Evolutionary conservation across 208 protist genomes (phyloP), one percentile per base, ranked within the genome.

Genomic region (Acanthamoeba lenticulata): DNA sequence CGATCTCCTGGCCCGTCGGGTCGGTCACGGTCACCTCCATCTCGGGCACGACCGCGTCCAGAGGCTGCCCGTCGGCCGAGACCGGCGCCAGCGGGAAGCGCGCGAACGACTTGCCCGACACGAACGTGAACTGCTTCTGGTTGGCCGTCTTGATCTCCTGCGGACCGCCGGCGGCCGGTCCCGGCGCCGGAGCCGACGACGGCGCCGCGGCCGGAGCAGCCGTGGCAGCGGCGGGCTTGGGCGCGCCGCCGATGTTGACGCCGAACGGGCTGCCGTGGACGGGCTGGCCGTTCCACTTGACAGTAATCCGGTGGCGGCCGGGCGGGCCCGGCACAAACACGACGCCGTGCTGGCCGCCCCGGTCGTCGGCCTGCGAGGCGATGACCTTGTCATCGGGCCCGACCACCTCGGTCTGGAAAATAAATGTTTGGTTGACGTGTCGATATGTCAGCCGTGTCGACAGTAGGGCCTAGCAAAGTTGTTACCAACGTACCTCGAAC

Each of bases 21-120:
- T 94, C 95, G 44, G 29, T 62, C 34, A 97, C 95, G 13, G 60
- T 60, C 15, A 95, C 94, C 55, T 77, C 79, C 62, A 97, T 90
- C 42, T 90, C 52, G 34, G 94, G 95, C 47, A 90, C 96, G 38
- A 77, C 86, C 2, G 65, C 55, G 34, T 60, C 52, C n/a, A 85
- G 74, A 44, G 85, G 11, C 32, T 90, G 55, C 15, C 57, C 85
- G 15, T 72, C 40, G 55, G 9, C 74, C 24, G 74, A 27, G 19
- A 47, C 36, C 27, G 85, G 85, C 17, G 29, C 85, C 47, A 90
- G 27, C 36, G 55, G 55, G 85, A 90, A 90, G 36, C 85, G 85
- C 24, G 85, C 85, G 32, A 90, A 90, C 55, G 85, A 62, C 85
- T 69, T 90, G 29, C 85, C 85, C 17, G 57, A 38, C 40, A 90